Conservation (phyloP, 257 asterid genomes). For the Fraxinus quadrangulata region DNA sequence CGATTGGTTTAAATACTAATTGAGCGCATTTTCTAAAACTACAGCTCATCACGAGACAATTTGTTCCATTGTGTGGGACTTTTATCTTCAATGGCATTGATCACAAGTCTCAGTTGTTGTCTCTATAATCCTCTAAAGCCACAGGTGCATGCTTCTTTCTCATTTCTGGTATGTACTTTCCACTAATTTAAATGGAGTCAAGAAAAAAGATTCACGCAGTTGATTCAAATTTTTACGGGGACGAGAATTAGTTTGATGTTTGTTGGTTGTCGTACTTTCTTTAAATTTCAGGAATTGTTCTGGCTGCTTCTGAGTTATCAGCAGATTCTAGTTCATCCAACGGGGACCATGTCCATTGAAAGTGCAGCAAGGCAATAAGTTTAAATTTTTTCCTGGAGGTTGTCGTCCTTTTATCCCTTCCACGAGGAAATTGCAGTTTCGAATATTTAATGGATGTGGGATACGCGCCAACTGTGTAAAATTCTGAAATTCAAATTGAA, state of each 20-base stretch:
- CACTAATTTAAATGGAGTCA: not conserved
- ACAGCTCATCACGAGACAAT: slow-evolving; percentile 93
- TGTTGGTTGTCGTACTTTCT: not conserved
- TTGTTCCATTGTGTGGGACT: slow-evolving; percentile 91
- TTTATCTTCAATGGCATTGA: slow-evolving; percentile 87
- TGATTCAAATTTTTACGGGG: not conserved
- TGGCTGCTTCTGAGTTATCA: not conserved
- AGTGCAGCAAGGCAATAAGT: not conserved
- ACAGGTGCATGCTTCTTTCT: slow-evolving; percentile 24
- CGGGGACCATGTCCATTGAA: not conserved
- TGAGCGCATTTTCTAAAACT: slow-evolving; percentile 21
- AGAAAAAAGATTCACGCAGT: not conserved
- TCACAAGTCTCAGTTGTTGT: slow-evolving; percentile 81
- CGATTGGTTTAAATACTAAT: slow-evolving; percentile 14
- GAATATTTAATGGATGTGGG: not conserved
- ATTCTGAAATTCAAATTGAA: not conserved
- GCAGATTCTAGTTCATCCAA: not conserved
- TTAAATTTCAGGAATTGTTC: not conserved
- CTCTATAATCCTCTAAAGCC: slow-evolving; percentile 38
- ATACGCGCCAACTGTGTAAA: not conserved
- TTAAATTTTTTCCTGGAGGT: not conserved
- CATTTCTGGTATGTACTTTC: not conserved
- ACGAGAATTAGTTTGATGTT: not conserved
- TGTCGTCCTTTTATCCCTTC: not conserved
- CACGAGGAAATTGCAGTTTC: not conserved